Evolutionary conservation across 345 rosid species (phyloP).

Genomic region (Excoecaria agallocha): DNA sequence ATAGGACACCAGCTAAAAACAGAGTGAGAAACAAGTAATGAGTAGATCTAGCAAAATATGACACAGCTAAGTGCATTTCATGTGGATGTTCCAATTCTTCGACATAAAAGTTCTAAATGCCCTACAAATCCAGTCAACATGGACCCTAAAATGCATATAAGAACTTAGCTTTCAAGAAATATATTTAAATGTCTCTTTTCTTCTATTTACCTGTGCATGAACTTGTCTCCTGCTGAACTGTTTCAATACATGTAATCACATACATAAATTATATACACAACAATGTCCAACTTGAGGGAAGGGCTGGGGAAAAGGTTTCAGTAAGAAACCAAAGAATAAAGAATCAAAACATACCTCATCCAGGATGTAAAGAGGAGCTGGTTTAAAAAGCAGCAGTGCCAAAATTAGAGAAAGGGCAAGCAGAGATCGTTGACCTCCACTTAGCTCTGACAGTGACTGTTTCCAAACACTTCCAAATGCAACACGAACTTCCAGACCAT

Average conservation of each 20-base stretch:
- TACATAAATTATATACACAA: not conserved
- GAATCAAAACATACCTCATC: conserved; percentile 64
- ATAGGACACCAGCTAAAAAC: not conserved
- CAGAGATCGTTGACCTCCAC: conserved; percentile 93
- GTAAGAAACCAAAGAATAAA: not conserved
- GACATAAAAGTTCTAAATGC: not conserved
- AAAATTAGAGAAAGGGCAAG: conserved; percentile 92
- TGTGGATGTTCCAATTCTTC: not conserved
- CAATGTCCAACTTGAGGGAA: not conserved
- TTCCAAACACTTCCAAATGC: conserved; percentile 98
- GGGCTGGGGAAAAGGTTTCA: not conserved
- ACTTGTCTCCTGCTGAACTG: not conserved
- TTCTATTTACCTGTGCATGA: not conserved
- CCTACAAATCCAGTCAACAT: not conserved
- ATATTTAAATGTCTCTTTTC: not conserved
- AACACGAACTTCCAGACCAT: conserved; percentile 94
- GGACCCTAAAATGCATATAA: not conserved
- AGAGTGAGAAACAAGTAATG: not conserved
- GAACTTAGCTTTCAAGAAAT: not conserved
- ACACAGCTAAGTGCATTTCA: not conserved
- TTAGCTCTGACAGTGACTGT: conserved; percentile 86
- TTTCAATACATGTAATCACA: not conserved
- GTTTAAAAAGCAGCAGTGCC: conserved; percentile 94
- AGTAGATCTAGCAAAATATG: not conserved
- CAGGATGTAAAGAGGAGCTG: conserved; percentile 94